A percentile compares a stretch with the other conserved stretches of the same genome.
Evolutionary conservation across 441 rosid genomes (phyloP).

Genomic region (Populus hybrid): DNA sequence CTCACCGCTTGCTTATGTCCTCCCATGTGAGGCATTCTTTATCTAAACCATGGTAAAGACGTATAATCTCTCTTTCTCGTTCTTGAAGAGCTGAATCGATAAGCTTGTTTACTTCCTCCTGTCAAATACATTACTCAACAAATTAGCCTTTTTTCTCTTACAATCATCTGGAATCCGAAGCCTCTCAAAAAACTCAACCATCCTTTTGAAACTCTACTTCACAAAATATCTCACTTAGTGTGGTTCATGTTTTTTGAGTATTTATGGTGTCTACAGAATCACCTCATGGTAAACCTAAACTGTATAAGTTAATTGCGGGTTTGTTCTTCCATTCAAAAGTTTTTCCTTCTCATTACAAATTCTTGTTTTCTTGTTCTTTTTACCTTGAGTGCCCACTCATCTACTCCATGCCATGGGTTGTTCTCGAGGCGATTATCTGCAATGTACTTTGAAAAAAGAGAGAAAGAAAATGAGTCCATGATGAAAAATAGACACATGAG

Average conservation of each 20-base stretch:
- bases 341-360: neutral
- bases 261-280: neutral
- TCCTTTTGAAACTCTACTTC: neutral
- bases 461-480: constrained; percentile 16
- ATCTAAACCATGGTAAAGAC: constrained; percentile 80
- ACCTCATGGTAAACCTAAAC: neutral
- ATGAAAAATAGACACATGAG: neutral
- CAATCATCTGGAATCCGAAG: neutral
- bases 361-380: neutral
- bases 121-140: constrained; percentile 20
- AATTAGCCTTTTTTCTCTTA: neutral
- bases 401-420: constrained; percentile 83
- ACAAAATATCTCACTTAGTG: neutral
- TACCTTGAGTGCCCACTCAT: constrained; percentile 86
- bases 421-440: constrained; percentile 71
- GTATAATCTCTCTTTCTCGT: constrained; percentile 81
- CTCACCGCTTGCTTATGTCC: constrained; percentile 92
- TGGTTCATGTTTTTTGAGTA: neutral
- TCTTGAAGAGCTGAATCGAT: constrained; percentile 50
- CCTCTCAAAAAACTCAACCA: neutral
- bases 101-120: constrained; percentile 88
- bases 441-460: constrained; percentile 52
- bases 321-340: neutral
- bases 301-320: neutral
- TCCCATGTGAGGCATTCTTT: constrained; percentile 88